phyloP scores from a whole-genome alignment of 2,329 filamentous ascomycete genomes.

The Aspergillus viridinutans region DNA sequence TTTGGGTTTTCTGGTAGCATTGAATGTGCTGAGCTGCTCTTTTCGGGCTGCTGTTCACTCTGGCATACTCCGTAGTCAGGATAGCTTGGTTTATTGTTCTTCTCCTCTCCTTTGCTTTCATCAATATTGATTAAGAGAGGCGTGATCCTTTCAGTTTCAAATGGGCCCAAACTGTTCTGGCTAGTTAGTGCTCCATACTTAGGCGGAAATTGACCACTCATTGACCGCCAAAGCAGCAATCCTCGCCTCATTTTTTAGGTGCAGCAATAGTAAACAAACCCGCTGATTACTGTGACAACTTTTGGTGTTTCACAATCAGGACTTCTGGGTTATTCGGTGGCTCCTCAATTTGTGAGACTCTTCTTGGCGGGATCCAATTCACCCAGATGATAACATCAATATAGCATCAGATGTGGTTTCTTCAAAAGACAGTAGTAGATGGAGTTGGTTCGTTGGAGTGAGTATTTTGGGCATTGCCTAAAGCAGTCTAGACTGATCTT shows the following conservation, averaged over 20 bases:
- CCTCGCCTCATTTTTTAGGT: slow-evolving; percentile 16
- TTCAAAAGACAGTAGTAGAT: background rate
- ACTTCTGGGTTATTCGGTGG: too few relatives aligned
- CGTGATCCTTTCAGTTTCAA: background rate
- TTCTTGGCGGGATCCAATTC: too few relatives aligned
- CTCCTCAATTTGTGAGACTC: too few relatives aligned
- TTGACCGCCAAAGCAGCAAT: slow-evolving; percentile 14
- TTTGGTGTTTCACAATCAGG: background rate
- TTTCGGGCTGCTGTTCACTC: background rate
- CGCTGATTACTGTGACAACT: background rate
- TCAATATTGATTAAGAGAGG: background rate
- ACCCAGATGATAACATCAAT: too few relatives aligned
- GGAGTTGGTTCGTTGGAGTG: too few relatives aligned
- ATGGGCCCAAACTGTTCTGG: background rate
- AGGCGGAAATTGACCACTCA: slow-evolving; percentile 7
- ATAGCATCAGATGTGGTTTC: background rate
- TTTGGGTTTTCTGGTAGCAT: background rate
- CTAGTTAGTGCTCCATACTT: background rate
- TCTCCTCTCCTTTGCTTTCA: background rate
- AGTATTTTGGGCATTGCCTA: background rate
- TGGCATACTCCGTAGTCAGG: background rate
- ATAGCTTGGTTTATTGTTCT: background rate
- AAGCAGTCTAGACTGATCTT: background rate
- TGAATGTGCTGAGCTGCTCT: background rate
- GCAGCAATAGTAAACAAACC: background rate